Evolutionary conservation across 148 eudicot species (phyloP).

Genomic region (Silene conica): DNA sequence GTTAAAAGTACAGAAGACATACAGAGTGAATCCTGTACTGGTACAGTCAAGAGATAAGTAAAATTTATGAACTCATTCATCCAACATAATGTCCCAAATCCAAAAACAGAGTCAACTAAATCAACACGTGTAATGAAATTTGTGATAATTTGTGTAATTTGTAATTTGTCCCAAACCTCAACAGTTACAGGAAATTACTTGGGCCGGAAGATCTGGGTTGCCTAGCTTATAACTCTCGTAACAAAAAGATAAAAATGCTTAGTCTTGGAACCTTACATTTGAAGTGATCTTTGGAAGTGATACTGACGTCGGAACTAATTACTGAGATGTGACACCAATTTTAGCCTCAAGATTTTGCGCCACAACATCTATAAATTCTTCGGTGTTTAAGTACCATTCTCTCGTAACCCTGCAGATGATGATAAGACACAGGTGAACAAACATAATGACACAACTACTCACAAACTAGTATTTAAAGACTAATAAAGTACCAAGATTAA

Average conservation of each 20-base stretch:
- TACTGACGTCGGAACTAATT: neutral
- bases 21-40: neutral
- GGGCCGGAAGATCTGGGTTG: neutral
- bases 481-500: neutral
- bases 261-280: neutral
- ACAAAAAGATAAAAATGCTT: neutral
- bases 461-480: neutral
- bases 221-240: neutral
- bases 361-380: constrained; percentile 85
- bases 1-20: neutral
- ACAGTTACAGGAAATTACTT: neutral
- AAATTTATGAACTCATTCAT: neutral
- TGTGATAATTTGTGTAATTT: neutral
- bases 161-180: neutral
- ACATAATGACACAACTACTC: neutral
- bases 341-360: constrained; percentile 34
- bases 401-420: constrained; percentile 48
- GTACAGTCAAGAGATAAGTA: neutral
- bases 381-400: constrained; percentile 66
- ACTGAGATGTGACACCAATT: neutral
- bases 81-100: neutral
- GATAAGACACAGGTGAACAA: constrained; percentile 2
- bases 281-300: neutral
- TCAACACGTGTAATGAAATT: neutral
- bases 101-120: neutral